These are phyloP conservation scores for Daucus carota DNA, from an alignment of 129 eudicot species.

Conservation along the genomic window DH1_v3.0 NC_030389.2:10819001-10819500, in stretches of 20 bases:
- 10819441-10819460: constrained; percentile 45
- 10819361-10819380: constrained; percentile 57
- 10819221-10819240: neutral
- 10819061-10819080: neutral
- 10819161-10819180: constrained; percentile 27
- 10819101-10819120: neutral
- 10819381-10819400: constrained; percentile 35
- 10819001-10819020: neutral
- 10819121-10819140: neutral
- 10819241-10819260: neutral
- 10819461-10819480: constrained; percentile 1
- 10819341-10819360: constrained; percentile 46
- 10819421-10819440: constrained; percentile 19
- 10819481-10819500: neutral
- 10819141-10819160: neutral
- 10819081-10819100: neutral
- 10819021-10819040: too few species aligned
- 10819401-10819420: constrained; percentile 35
- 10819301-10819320: constrained; percentile 13
- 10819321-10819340: constrained; percentile 43
- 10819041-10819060: neutral
- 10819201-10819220: neutral
- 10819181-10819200: constrained; percentile 20
- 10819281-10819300: neutral
- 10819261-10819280: neutral